phyloP scores from a whole-genome alignment of 176 grass and related monocot species.

The Neostapfia colusana region DNA sequence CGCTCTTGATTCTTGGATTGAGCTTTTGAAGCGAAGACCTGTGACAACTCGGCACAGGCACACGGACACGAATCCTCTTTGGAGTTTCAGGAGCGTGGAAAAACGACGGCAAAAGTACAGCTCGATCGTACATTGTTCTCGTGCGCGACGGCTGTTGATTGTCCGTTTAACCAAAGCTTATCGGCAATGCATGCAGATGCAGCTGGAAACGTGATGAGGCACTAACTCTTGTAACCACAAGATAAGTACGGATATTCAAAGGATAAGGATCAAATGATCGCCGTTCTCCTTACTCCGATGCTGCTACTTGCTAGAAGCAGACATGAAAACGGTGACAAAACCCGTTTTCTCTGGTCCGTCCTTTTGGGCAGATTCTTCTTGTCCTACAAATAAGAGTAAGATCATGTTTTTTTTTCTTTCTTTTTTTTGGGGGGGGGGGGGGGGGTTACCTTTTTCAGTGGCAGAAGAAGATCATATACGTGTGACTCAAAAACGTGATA shows the following conservation, averaged over 20 bases:
- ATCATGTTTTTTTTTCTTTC: slow-evolving; percentile 6
- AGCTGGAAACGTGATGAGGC: slow-evolving; percentile 6
- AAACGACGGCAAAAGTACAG: slow-evolving; percentile 13
- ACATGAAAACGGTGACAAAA: slow-evolving; percentile 19
- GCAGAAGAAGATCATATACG: background rate
- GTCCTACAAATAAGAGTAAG: background rate
- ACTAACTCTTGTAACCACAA: background rate
- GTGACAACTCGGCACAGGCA: background rate
- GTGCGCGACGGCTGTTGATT: slow-evolving; percentile 17
- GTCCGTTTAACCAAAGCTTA: slow-evolving; percentile 42
- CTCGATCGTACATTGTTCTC: slow-evolving; percentile 25
- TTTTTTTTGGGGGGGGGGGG: too few relatives aligned
- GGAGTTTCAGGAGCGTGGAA: slow-evolving; percentile 33
- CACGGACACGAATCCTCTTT: slow-evolving; percentile 1
- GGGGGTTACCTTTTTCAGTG: too few relatives aligned
- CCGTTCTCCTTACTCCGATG: background rate
- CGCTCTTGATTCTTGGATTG: background rate
- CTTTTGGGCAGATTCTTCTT: slow-evolving; percentile 26
- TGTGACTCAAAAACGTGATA: background rate
- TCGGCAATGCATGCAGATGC: slow-evolving; percentile 26
- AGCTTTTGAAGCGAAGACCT: background rate
- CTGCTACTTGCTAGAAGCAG: slow-evolving; percentile 20
- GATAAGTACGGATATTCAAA: background rate
- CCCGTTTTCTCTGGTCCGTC: slow-evolving; percentile 38
- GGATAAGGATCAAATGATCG: background rate